Evolutionary conservation across 805 yeast genomes (phyloP), one percentile per base, ranked within the genome.

Genomic region (Saccharomyces kudriavzevii): DNA sequence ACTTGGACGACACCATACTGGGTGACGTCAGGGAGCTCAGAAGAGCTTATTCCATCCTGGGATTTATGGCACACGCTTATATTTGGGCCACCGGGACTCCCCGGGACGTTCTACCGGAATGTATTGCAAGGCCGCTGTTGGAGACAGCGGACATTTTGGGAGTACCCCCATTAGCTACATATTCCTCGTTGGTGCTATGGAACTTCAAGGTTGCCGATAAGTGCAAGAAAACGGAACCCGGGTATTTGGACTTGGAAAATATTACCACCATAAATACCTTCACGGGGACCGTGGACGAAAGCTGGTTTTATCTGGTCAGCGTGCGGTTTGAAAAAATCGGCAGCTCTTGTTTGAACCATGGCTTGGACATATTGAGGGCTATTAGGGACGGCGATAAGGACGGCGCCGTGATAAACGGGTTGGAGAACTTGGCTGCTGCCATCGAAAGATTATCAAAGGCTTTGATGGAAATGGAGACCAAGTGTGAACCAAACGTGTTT

Each of bases 401-500:
- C 0, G 60, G 60, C 3, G 80, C 83, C 9, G 49, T 61, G 26
- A 72, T 74, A 8, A 64, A 59, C 35, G 68, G 75, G 47, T 71
- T 91, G 50, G 87, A 87, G 64, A 68, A 63, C 40, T 70, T 91
- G 52, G 96, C 96, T 1, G 87, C 85, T 66, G 71, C 79, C 43
- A 85, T 91, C 51, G 96, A 88, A 65, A 73, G 75, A 54, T 73
- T 92, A 59, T 94, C 90, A 13, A 75, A 85, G 2, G 78, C 87
- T 1, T 71, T 92, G 60, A 81, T 84, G 80, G 78, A 80, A 60
- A 87, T 91, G 94, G 90, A 87, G 64, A 96, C 91, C 60, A 86
- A 86, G 86, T 89, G 97, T 69, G 96, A 90, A 65, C 97, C 98
- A 2, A 95, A 89, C 66, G 84, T 87, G 3, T 91, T 92, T 67